Evolutionary conservation across 148 eudicot species (phyloP), one percentile per base, ranked within the genome.

Genomic region (Amaranthus cruentus): DNA sequence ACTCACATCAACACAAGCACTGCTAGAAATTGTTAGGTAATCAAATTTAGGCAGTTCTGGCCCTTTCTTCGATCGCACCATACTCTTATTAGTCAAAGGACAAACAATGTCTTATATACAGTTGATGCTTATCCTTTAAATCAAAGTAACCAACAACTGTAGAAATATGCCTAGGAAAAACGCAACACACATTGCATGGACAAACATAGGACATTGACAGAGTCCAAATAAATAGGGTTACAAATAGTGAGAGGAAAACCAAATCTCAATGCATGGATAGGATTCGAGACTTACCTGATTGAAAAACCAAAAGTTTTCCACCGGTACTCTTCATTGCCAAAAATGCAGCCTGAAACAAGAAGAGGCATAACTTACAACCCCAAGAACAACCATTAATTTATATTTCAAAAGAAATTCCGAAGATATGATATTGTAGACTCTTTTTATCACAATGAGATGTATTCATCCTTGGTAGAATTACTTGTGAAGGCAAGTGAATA

Each of bases 241-340:
- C 42, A 18, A 47, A 61, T 38, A 4, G 42, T 28, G 47, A 8
- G 47, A 61, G 12, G 12, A 55, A 8, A 55, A 18, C 62, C 14
- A 6, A 6, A 21, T 59, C 62, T 21, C 9, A 61, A 62, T 66
- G 44, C 69, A 52, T 43, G 69, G 6, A 66, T 47, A 66, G 52
- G 21, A 69, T 38, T 51, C 15, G 49, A 73, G n/a, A 59, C 83
- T 86, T 87, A 71, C 98, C 97, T 74, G 98, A 88, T 68, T 91
- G 98, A 77, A 95, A 95, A 72, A 92, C 98, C 71, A 91, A 83
- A 60, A 95, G 96, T 82, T 91, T 95, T 73, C 98, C 98, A 69
- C 98, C 98, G 54, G 90, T 86, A 74, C 79, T 86, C 86, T 95
- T 90, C 96, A 95, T 88, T 55, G 98, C 98, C 89, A 95, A 81